phyloP scores from a whole-genome alignment of 192 early-diverging fungal genomes.

The Dissophora globulifera region DNA sequence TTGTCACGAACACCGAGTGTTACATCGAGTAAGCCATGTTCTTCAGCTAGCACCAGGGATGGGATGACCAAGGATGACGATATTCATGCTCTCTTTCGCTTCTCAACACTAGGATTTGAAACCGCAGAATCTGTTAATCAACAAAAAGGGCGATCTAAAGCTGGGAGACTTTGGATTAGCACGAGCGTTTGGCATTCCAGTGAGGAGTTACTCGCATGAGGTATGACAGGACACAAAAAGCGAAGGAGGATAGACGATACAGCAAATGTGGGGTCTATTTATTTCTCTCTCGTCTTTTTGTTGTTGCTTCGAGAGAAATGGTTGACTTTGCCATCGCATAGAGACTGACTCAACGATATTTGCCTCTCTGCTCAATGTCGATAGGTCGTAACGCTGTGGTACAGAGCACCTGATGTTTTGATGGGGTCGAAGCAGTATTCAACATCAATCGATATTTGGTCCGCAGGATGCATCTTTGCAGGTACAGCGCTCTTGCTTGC shows the following conservation, averaged over 20 bases:
- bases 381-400: slow-evolving; percentile 89
- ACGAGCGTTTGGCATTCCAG: slow-evolving; percentile 97
- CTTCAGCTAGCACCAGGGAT: no score
- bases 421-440: slow-evolving; percentile 91
- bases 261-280: not conserved
- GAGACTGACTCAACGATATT: slow-evolving; percentile 7
- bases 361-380: no score
- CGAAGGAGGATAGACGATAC: not conserved
- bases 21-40: slow-evolving; percentile 92
- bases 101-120: slow-evolving; percentile 73
- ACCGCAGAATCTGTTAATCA: slow-evolving; percentile 94
- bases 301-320: not conserved
- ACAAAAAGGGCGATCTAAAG: slow-evolving; percentile 87
- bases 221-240: slow-evolving; percentile 29
- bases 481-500: slow-evolving; percentile 35
- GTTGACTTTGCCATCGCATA: not conserved
- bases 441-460: slow-evolving; percentile 90
- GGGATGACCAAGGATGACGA: no score
- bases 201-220: slow-evolving; percentile 88
- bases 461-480: slow-evolving; percentile 89
- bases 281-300: not conserved
- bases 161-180: slow-evolving; percentile 97
- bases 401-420: slow-evolving; percentile 88
- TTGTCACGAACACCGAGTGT: slow-evolving; percentile 95
- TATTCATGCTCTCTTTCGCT: not conserved